Evolutionary conservation across 1,284 basidiomycete species (phyloP), one percentile per base, ranked within the genome.

Genomic region (Microbotryum saponariae): DNA sequence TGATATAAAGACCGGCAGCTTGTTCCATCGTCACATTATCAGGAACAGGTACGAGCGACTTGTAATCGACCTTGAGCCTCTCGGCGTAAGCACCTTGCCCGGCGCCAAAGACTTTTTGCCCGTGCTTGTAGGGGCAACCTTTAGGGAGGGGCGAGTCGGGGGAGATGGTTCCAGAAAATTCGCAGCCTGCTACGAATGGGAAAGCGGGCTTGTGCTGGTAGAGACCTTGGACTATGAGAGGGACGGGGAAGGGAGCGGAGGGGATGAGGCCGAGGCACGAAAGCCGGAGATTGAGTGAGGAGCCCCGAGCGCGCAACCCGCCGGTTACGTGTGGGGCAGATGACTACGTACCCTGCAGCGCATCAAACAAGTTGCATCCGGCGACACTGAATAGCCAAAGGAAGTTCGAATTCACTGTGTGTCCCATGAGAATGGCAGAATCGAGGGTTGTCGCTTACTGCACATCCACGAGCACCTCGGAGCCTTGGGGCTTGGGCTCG

Each of bases 101-200:
- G n/a, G 82, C 83, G 6, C 94, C 94, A 72, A 97, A 94, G 0
- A 98, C 89, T 58, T 89, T 79, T 87, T 79, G 70, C 20, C 94
- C 93, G 1, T 82, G 83, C 71, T 85, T 83, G 74, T 86, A 89
- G 1, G 82, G 80, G 73, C 90, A 96, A 4, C 85, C 89, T 31
- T 81, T 75, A 2, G 93, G 94, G 37, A 97, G 86, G 16, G 86
- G 89, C 21, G 88, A 90, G 70, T 82, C 76, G 14, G 75, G 67
- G 6, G 88, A 80, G 68, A 97, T 84, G 60, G 79, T 81, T 0
- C 94, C 94, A 2, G 91, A 83, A 72, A 97, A 88, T 76, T 98
- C 73, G n/a, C 83, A 81, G 23, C 90, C 90, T 8, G 91, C 81
- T 12, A 84, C 79, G 77, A 91, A 94, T 0, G 91, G 91, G 56